A percentile compares a stretch with the other conserved stretches of the same genome.
Evolutionary conservation across 2,329 filamentous ascomycete genomes (phyloP).

Genomic region (Pleochaeta shiraiana): DNA sequence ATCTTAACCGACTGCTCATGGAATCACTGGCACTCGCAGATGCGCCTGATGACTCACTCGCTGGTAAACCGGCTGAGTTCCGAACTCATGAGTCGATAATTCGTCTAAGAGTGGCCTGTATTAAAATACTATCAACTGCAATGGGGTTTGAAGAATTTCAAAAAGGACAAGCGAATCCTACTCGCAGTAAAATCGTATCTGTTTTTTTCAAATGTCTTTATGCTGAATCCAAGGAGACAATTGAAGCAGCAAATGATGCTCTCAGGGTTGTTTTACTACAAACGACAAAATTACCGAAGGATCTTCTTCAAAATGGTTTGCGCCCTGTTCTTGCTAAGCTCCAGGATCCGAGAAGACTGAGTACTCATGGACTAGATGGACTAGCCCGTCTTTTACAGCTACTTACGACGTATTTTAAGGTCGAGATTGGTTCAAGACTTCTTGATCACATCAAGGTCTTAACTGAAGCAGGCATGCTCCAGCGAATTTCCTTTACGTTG

Average conservation of each 20-base stretch:
- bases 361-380: constrained; percentile 74
- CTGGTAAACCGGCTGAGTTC: constrained; percentile 83
- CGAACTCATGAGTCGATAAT: constrained; percentile 92
- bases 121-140: constrained; percentile 78
- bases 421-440: constrained; percentile 85
- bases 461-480: constrained; percentile 56
- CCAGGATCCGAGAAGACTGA: constrained; percentile 79
- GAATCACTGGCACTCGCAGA: constrained; percentile 89
- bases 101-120: constrained; percentile 76
- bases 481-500: constrained; percentile 83
- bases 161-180: constrained; percentile 45
- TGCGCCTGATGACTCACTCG: constrained; percentile 78
- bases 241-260: constrained; percentile 81
- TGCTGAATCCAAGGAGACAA: constrained; percentile 76
- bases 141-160: constrained; percentile 87
- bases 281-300: constrained; percentile 83
- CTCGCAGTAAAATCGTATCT: constrained; percentile 54
- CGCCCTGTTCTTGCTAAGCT: constrained; percentile 92
- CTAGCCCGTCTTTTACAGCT: constrained; percentile 74
- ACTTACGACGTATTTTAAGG: constrained; percentile 96
- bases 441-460: constrained; percentile 86
- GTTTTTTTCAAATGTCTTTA: constrained; percentile 98
- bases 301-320: constrained; percentile 81
- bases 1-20: constrained; percentile 72
- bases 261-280: constrained; percentile 72